Conservation (phyloP, 768 basidiomycete genomes). For the Mycena galopus region DNA sequence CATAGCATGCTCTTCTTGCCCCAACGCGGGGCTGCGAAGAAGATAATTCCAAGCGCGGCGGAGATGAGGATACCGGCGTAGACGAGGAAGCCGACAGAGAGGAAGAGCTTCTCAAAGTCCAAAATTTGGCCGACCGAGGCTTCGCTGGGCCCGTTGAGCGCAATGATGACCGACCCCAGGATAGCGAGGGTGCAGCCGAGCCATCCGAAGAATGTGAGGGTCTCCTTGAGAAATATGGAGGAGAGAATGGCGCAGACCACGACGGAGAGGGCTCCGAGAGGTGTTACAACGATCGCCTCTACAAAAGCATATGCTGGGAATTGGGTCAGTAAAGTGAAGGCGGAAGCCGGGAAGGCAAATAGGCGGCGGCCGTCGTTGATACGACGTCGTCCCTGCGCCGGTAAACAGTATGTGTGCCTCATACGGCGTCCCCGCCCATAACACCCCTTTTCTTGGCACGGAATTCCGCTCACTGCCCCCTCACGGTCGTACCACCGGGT, state of each 20-base stretch:
- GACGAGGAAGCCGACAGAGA: slow-evolving; percentile 85
- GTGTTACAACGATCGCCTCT: slow-evolving; percentile 96
- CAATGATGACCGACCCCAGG: slow-evolving; percentile 90
- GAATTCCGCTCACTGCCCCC: too few species aligned
- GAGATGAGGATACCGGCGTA: slow-evolving; percentile 75
- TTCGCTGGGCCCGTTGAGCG: slow-evolving; percentile 83
- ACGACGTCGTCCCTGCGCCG: too few species aligned
- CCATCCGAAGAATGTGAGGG: slow-evolving; percentile 96
- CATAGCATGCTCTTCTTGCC: slow-evolving; percentile 95
- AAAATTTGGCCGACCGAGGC: slow-evolving; percentile 75
- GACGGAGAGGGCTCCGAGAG: slow-evolving; percentile 95
- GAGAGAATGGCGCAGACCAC: slow-evolving; percentile 95
- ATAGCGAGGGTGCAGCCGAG: slow-evolving; percentile 93
- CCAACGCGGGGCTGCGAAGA: slow-evolving; percentile 86
- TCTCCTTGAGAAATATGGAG: slow-evolving; percentile 93
- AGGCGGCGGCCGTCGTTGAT: neutral
- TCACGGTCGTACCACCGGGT: too few species aligned
- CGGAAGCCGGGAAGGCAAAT: slow-evolving; percentile 39
- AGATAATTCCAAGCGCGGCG: slow-evolving; percentile 75
- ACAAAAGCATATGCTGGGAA: slow-evolving; percentile 85
- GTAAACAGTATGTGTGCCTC: too few species aligned
- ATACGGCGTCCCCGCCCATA: too few species aligned
- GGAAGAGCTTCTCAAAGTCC: slow-evolving; percentile 83
- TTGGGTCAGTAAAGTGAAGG: slow-evolving; percentile 40
- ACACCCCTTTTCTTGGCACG: too few species aligned